phyloP scores from a whole-genome alignment of 441 rosid species.

The Bocquillonia castaneifolia region DNA sequence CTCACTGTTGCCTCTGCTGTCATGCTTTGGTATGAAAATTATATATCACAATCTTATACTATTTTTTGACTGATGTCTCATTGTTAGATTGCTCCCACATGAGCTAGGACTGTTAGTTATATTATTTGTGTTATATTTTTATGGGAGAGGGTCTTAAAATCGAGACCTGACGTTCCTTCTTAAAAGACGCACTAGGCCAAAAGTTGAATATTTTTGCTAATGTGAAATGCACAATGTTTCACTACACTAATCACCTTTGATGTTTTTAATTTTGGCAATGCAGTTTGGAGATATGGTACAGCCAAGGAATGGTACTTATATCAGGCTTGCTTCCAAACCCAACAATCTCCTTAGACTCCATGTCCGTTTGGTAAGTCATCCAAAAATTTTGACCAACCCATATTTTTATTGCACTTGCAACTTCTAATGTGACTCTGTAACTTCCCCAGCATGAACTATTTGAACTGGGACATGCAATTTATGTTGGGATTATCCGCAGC shows the following conservation, averaged over 20 bases:
- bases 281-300: slow-evolving; percentile 96
- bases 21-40: slow-evolving; percentile 63
- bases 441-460: slow-evolving; percentile 60
- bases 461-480: slow-evolving; percentile 84
- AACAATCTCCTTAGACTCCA: slow-evolving; percentile 70
- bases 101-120: too few species aligned
- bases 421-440: slow-evolving; percentile 2
- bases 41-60: neutral
- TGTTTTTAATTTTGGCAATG: slow-evolving; percentile 11
- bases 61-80: neutral
- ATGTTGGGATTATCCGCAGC: slow-evolving; percentile 86
- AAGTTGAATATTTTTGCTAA: too few species aligned
- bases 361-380: slow-evolving; percentile 68
- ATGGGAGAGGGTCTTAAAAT: too few species aligned
- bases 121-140: too few species aligned
- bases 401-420: too few species aligned
- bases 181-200: too few species aligned
- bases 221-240: too few species aligned
- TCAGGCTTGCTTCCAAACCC: slow-evolving; percentile 78
- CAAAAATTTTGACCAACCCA: neutral
- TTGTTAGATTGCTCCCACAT: neutral
- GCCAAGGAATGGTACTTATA: slow-evolving; percentile 77
- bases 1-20: slow-evolving; percentile 84
- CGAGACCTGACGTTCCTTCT: too few species aligned
- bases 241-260: neutral